These are phyloP conservation scores for Tylopilus vinaceipallidus DNA, from an alignment of 768 basidiomycete species.

Conservation along the genomic window DNA sequence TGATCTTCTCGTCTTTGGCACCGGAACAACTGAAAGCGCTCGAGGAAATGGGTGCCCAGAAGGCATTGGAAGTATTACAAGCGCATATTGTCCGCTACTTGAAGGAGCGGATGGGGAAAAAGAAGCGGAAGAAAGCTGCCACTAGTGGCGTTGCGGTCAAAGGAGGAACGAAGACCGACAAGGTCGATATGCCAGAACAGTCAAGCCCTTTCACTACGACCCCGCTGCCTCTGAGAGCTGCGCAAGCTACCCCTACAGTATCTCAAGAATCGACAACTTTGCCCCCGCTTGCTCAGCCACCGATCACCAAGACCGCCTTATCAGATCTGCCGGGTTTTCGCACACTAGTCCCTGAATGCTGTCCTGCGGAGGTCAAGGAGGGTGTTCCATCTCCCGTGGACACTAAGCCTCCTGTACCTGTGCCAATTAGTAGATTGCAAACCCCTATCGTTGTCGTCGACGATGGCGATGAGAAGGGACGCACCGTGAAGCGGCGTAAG, in stretches of 20 bases:
- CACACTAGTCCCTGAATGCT: background rate
- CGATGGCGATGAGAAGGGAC: slow-evolving; percentile 58
- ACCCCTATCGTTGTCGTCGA: slow-evolving; percentile 59
- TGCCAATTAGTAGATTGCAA: slow-evolving; percentile 35
- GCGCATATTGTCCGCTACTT: slow-evolving; percentile 81
- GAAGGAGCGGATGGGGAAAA: slow-evolving; percentile 61
- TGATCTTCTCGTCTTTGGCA: slow-evolving; percentile 77
- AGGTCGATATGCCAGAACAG: slow-evolving; percentile 30
- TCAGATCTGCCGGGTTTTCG: slow-evolving; percentile 15
- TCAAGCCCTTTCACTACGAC: slow-evolving; percentile 46
- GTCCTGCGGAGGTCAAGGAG: slow-evolving; percentile 16
- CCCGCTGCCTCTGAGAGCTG: slow-evolving; percentile 34
- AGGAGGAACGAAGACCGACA: slow-evolving; percentile 39
- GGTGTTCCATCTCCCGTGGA: slow-evolving; percentile 15
- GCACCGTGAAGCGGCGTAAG: slow-evolving; percentile 54
- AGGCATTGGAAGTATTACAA: slow-evolving; percentile 78
- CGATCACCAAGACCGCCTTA: background rate
- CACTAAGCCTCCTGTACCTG: slow-evolving; percentile 30
- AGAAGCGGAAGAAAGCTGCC: slow-evolving; percentile 39
- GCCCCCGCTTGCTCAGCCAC: slow-evolving; percentile 2
- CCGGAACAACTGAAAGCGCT: slow-evolving; percentile 70
- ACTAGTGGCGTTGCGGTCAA: slow-evolving; percentile 37
- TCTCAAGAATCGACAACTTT: background rate
- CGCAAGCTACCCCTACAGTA: slow-evolving; percentile 7
- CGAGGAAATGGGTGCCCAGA: slow-evolving; percentile 77